A percentile compares a stretch with the other conserved stretches of the same genome.
These are phyloP conservation scores for Wilcoxina mikolae DNA, from an alignment of 495 filamentous ascomycete species.

Conservation along the genomic window DNA sequence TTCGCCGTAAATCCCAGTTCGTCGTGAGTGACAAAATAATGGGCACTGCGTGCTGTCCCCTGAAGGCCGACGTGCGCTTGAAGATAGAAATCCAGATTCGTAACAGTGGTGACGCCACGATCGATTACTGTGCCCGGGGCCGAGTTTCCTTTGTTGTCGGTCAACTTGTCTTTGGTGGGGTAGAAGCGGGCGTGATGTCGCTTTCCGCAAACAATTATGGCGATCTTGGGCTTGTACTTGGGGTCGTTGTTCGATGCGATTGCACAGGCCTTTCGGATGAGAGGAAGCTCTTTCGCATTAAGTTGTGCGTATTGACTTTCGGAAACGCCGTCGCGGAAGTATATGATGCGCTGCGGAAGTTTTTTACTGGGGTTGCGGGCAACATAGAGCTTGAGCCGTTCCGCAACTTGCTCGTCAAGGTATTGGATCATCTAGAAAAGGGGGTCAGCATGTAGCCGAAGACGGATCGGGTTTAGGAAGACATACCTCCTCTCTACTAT, in stretches of 20 bases:
- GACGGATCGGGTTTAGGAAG: background rate
- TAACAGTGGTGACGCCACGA: slow-evolving; percentile 60
- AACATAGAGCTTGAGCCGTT: slow-evolving; percentile 48
- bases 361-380: slow-evolving; percentile 33
- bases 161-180: slow-evolving; percentile 35
- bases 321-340: slow-evolving; percentile 85
- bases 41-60: slow-evolving; percentile 65
- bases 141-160: slow-evolving; percentile 45
- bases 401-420: slow-evolving; percentile 41
- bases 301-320: slow-evolving; percentile 36
- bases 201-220: slow-evolving; percentile 59
- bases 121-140: slow-evolving; percentile 72
- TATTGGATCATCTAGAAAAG: slow-evolving; percentile 36
- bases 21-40: slow-evolving; percentile 64
- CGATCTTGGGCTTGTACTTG: slow-evolving; percentile 32
- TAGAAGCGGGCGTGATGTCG: slow-evolving; percentile 88
- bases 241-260: slow-evolving; percentile 37
- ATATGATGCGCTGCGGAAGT: slow-evolving; percentile 57
- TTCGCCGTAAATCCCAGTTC: slow-evolving; percentile 35
- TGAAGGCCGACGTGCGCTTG: slow-evolving; percentile 70
- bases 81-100: slow-evolving; percentile 72
- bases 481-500: slow-evolving; percentile 32
- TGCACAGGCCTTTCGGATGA: slow-evolving; percentile 46
- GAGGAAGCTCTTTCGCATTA: slow-evolving; percentile 32
- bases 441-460: background rate